These are phyloP conservation scores for Candida caryicola DNA, from an alignment of 805 yeast species.

Conservation along the genomic window DNA sequence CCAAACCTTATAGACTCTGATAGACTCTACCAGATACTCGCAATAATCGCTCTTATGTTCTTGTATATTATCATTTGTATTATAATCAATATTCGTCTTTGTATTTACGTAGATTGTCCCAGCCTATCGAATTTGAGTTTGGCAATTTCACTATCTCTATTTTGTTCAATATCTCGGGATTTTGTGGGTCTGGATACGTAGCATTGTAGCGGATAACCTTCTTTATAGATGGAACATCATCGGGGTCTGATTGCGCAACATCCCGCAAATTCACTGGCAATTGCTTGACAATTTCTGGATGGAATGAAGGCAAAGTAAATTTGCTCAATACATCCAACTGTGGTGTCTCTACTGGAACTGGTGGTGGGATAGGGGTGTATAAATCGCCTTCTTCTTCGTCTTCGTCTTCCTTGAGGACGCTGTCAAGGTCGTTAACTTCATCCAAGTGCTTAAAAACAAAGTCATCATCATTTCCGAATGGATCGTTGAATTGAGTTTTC, in stretches of 20 bases:
- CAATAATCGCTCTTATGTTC: background rate
- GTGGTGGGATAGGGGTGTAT: conserved; percentile 15
- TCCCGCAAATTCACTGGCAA: conserved; percentile 29
- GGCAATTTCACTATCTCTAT: conserved; percentile 42
- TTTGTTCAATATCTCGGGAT: conserved; percentile 34
- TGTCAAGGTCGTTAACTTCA: conserved; percentile 6
- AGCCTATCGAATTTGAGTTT: conserved; percentile 40
- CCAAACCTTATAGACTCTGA: no score
- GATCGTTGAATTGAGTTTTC: conserved; percentile 14
- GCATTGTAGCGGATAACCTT: conserved; percentile 33
- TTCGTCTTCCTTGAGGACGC: conserved; percentile 6
- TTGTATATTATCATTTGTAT: background rate
- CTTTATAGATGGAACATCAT: conserved; percentile 22
- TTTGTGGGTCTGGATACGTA: conserved; percentile 27
- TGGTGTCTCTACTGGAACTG: conserved; percentile 17
- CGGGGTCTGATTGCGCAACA: conserved; percentile 5
- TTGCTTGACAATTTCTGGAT: conserved; percentile 29
- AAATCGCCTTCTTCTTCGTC: conserved; percentile 12
- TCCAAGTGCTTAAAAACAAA: conserved; percentile 6
- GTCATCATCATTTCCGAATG: conserved; percentile 11
- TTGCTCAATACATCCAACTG: conserved; percentile 21
- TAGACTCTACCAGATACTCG: background rate
- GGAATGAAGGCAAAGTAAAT: conserved; percentile 33
- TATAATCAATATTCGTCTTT: conserved; percentile 6
- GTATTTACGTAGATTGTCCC: conserved; percentile 43